Evolutionary conservation across 345 rosid species (phyloP), one percentile per base, ranked within the genome.

Genomic region (Linum usitatissimum): DNA sequence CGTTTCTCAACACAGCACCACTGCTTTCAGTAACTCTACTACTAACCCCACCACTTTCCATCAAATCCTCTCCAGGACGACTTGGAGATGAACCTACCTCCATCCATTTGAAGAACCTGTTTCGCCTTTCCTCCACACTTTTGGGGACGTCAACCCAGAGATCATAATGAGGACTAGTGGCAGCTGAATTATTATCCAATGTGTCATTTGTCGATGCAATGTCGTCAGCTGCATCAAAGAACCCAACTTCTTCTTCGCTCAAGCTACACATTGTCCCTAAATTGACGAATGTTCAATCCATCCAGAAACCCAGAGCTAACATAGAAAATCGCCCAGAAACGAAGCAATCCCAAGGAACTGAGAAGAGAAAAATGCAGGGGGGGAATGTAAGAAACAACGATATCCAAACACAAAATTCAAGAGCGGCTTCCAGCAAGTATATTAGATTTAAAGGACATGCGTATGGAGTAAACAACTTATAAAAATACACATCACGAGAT

Each of bases 161-260:
- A 31, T 83, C 94, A 69, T 75, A 85, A 42, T 59, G 70, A 55
- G 75, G 76, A 74, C 70, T 64, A 17, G 31, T 40, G 5, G 73
- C 53, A 69, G 63, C 61, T 56, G 56, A 48, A 69, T 63, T 59
- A 53, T 38, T 39, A 66, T 53, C 78, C 38, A 71, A 58, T 6
- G 60, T 62, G 49, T 76, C 78, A 62, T 31, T 10, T 63, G 15
- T 45, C 15, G 77, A 66, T 15, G 80, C 68, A 63, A 81, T 73
- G 53, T 86, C 95, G 62, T 83, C 90, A 30, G 31, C 65, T 7
- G 96, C 95, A 72, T 91, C 96, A 66, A 84, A 91, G 70, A 86
- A 91, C 18, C 70, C 81, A 42, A 62, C 68, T 61, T 78, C 88
- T 68, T 83, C 96, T 65, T 80, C 90, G 9, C 75, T 67, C 68